Evolutionary conservation across 1,284 basidiomycete species (phyloP), one percentile per base, ranked within the genome.

Genomic region (Apiotrichum mycotoxinovorans): DNA sequence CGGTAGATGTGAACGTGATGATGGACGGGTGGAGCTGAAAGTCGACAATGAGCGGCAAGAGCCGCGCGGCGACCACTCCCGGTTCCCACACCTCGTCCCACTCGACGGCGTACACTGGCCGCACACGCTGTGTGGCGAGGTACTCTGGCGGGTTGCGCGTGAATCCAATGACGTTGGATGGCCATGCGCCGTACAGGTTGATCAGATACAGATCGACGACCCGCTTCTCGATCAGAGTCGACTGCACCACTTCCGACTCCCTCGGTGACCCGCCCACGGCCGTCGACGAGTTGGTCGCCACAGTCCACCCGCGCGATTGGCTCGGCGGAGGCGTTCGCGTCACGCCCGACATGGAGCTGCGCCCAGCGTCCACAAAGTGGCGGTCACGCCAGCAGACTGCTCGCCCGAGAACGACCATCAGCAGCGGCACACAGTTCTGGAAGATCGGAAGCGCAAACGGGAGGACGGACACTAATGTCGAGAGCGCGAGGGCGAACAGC

Each of bases 141-240:
- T 75, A 75, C 14, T 64, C 48, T 18, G 64, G 64, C 1, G 70
- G 71, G 56, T 75, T 68, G 53, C 72, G 67, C 14, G 68, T 60
- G 51, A 74, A 75, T 1, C 69, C 72, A 33, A 74, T 63, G n/a
- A 73, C 63, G 56, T 75, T 75, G 11, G 73, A 75, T 3, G 73
- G 73, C 73, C 73, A 75, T 2, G 66, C 70, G 37, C 65, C 68
- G 50, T 75, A 73, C 45, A 73, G 51, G 11, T 61, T 64, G 27
- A 73, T 62, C 14, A 73, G 63, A 33, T 64, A 64, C 4, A 71
- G 56, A 37, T 67, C 63, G 12, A 68, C 66, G 46, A 70, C 66
- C 1, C 58, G 56, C 33, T 66, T 58, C n/a, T 62, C 57, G 7
- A 57, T 62, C 9, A 41, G 44, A 5, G 54, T 51, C 18, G 56